A percentile compares a stretch with the other conserved stretches of the same genome.
phyloP scores from a whole-genome alignment of 2,329 filamentous ascomycete species.

The Venturia asperata region DNA sequence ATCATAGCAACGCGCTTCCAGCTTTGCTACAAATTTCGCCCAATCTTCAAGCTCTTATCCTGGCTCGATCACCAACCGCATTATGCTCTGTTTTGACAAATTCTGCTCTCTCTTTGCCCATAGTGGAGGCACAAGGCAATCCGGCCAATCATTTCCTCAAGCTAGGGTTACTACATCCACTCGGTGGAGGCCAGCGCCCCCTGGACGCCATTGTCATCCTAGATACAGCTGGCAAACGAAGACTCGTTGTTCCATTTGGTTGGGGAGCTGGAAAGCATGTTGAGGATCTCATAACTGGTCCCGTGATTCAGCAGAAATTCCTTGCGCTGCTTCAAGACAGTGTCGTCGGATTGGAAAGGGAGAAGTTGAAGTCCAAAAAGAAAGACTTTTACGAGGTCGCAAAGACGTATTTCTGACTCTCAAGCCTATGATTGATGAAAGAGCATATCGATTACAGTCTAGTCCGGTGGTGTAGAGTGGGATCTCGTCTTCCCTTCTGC shows the following conservation, averaged over 20 bases:
- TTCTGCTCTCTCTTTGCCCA: not conserved
- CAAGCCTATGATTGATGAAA: not conserved
- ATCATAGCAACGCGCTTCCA: slow-evolving; percentile 9
- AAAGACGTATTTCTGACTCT: slow-evolving; percentile 9
- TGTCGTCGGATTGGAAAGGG: not conserved
- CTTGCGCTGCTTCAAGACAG: slow-evolving; percentile 8
- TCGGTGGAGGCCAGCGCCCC: slow-evolving; percentile 38
- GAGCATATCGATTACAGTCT: not conserved
- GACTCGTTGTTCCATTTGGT: slow-evolving; percentile 39
- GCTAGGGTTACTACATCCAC: slow-evolving; percentile 38
- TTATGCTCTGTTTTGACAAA: not conserved
- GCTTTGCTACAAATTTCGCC: slow-evolving; percentile 6
- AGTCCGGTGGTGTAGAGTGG: not conserved
- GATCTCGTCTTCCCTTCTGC: not conserved
- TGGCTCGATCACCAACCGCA: slow-evolving; percentile 6
- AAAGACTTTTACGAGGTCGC: slow-evolving; percentile 16
- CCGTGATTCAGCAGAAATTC: slow-evolving; percentile 7
- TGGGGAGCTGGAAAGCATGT: slow-evolving; percentile 38
- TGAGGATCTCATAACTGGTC: not conserved
- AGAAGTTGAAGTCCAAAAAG: slow-evolving; percentile 10
- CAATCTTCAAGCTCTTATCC: slow-evolving; percentile 16
- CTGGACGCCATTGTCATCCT: slow-evolving; percentile 41
- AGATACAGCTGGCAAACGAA: slow-evolving; percentile 31
- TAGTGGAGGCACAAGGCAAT: slow-evolving; percentile 11
- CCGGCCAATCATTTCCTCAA: slow-evolving; percentile 29